A percentile compares a stretch with the other conserved stretches of the same genome.
Conservation (phyloP, 2,329 filamentous ascomycete genomes). For the Eutypa lata region DNA sequence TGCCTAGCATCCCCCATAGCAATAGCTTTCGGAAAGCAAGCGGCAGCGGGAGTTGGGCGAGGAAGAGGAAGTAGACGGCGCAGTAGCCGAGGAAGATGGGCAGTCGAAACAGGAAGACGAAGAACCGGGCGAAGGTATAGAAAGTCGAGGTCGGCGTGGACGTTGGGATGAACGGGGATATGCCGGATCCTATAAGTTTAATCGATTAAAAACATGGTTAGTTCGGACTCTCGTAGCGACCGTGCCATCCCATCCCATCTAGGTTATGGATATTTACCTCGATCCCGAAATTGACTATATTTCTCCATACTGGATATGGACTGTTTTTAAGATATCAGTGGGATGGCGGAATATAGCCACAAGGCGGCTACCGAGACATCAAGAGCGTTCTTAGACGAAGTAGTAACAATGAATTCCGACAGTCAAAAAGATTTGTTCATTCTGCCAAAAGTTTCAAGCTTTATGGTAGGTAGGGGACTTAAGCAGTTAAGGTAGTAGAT, state of each 20-base stretch:
- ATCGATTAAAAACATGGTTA: too few species aligned
- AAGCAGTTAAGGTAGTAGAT: too few species aligned
- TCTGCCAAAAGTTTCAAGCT: too few species aligned
- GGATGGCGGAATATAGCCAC: not conserved
- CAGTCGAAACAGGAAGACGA: conserved; percentile 78
- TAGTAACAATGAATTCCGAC: not conserved
- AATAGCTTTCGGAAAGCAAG: conserved; percentile 71
- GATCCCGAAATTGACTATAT: conserved; percentile 88
- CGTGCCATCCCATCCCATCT: not conserved
- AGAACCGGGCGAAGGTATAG: conserved; percentile 61
- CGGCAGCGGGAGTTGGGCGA: conserved; percentile 75
- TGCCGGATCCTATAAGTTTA: conserved; percentile 72
- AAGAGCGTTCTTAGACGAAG: conserved; percentile 2
- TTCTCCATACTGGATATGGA: conserved; percentile 69
- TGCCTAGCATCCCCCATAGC: conserved; percentile 81
- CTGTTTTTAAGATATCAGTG: not conserved
- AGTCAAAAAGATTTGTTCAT: not conserved
- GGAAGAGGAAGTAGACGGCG: conserved; percentile 70
- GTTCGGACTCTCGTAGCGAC: too few species aligned
- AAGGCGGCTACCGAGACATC: conserved; percentile 13
- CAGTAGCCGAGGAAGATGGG: conserved; percentile 70
- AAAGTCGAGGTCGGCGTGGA: conserved; percentile 61
- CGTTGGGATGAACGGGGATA: conserved; percentile 90
- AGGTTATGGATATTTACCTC: conserved; percentile 55
- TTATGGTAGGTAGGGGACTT: too few species aligned